Evolutionary conservation across 306 rosid species (phyloP).

Genomic region (Acacia confusa): DNA sequence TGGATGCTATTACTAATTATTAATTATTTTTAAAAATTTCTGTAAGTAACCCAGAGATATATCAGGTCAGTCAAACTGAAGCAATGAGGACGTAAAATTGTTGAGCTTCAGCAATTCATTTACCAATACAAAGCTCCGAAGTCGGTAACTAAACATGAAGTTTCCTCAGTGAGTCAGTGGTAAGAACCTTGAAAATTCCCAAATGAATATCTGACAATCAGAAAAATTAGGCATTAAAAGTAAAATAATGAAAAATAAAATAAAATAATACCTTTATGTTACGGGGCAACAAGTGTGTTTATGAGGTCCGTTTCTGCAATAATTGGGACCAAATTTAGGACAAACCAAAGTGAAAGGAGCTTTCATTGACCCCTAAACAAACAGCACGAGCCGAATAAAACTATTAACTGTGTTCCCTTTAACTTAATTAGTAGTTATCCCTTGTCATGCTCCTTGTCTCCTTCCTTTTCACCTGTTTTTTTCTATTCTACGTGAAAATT

Average conservation of each 20-base stretch:
- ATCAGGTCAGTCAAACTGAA: neutral
- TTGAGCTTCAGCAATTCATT: neutral
- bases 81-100: neutral
- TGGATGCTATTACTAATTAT: too few relatives aligned
- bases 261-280: neutral
- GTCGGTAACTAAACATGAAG: neutral
- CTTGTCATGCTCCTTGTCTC: constrained; percentile 21
- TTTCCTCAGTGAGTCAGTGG: neutral
- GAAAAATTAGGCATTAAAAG: neutral
- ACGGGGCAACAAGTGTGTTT: neutral
- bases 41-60: neutral
- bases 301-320: neutral
- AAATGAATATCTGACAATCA: neutral
- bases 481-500: neutral
- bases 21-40: too few relatives aligned
- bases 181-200: neutral
- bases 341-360: constrained; percentile 47
- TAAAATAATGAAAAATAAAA: neutral
- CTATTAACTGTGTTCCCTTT: constrained; percentile 24
- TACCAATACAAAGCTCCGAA: neutral
- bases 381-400: constrained; percentile 44
- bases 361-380: constrained; percentile 39
- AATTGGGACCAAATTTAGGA: constrained; percentile 39
- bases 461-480: neutral
- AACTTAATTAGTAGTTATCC: constrained; percentile 30